These are phyloP conservation scores for Acephala macrosclerotiorum DNA, from an alignment of 2,329 filamentous ascomycete species.

Conservation along the genomic window DNA sequence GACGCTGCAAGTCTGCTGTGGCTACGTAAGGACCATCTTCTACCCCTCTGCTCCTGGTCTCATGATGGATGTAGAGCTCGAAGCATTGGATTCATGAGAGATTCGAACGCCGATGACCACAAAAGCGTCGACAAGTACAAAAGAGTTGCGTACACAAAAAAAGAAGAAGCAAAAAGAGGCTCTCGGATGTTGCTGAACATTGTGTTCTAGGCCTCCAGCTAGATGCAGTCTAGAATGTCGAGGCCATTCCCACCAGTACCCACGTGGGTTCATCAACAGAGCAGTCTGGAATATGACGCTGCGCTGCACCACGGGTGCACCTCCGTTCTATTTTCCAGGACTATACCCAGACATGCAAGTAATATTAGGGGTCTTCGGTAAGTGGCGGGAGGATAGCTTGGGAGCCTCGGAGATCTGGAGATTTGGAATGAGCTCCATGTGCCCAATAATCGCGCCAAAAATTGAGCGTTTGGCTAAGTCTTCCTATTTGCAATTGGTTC, in stretches of 20 bases:
- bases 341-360: background rate
- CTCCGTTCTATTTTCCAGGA: background rate
- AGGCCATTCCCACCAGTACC: background rate
- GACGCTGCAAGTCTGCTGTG: no score
- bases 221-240: background rate
- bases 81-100: no score
- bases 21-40: no score
- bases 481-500: background rate
- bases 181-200: background rate
- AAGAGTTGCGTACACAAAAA: background rate
- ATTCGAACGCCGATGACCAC: background rate
- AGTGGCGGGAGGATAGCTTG: background rate
- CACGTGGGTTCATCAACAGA: no score
- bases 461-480: conserved; percentile 1
- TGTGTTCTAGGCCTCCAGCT: conserved; percentile 3
- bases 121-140: background rate
- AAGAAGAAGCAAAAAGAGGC: background rate
- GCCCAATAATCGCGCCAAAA: conserved; percentile 3
- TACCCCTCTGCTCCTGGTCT: no score
- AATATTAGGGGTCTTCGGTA: background rate
- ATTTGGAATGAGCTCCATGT: no score
- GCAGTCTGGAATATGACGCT: background rate
- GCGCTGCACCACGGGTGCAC: background rate
- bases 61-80: no score
- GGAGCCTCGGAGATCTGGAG: no score